phyloP scores from a whole-genome alignment of 257 asterid genomes.

The Paraleonurus japonicus region DNA sequence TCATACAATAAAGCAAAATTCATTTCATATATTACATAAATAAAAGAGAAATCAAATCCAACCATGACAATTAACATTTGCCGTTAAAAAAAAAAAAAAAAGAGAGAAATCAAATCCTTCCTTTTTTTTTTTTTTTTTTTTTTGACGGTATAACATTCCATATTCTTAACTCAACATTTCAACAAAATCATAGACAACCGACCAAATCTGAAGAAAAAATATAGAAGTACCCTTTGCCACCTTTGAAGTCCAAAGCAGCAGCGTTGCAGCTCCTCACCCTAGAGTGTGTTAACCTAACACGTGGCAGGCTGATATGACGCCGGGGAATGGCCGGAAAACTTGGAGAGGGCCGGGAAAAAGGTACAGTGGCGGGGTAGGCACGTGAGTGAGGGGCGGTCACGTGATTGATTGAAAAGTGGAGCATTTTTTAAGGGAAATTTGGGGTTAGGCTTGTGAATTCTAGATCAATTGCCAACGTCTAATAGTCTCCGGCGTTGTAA shows the following conservation, averaged over 20 bases:
- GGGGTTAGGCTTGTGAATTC: no score
- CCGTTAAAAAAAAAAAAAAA: no score
- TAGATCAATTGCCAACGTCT: no score
- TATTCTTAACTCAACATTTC: not conserved
- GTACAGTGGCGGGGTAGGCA: conserved; percentile 27
- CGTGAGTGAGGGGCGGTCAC: conserved; percentile 31
- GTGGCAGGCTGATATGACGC: conserved; percentile 25
- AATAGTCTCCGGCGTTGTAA: no score
- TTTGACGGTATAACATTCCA: not conserved
- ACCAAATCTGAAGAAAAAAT: conserved; percentile 14
- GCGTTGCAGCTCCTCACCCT: conserved; percentile 33
- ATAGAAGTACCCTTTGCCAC: conserved; percentile 52
- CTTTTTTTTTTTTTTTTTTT: no score
- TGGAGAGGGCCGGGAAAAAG: conserved; percentile 19
- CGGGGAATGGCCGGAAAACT: conserved; percentile 31
- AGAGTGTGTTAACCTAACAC: conserved; percentile 18
- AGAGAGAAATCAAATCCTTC: no score
- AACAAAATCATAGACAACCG: conserved; percentile 12
- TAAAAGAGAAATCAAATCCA: not conserved
- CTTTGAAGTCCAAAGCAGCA: conserved; percentile 45
- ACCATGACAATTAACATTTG: no score
- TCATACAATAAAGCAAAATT: not conserved
- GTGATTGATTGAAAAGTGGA: conserved; percentile 24
- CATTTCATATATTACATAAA: not conserved
- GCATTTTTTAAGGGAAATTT: conserved; percentile 34